These are phyloP conservation scores for Salix caprea DNA, from an alignment of 345 rosid species.

Conservation along the genomic window DNA sequence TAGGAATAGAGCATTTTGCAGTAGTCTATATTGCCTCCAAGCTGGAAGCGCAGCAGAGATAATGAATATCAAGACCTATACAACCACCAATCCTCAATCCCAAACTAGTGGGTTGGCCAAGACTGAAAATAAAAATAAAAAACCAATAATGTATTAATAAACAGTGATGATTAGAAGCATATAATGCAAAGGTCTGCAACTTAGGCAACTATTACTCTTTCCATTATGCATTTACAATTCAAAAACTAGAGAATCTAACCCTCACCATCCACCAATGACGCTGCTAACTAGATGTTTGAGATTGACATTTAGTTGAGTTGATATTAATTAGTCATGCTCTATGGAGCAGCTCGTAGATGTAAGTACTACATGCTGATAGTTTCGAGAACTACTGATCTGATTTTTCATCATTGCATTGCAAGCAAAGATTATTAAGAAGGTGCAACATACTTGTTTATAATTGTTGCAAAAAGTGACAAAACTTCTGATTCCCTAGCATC, in stretches of 20 bases:
- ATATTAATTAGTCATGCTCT: background rate
- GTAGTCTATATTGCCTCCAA: background rate
- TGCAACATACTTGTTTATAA: conserved; percentile 80
- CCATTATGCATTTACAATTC: background rate
- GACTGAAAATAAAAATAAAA: background rate
- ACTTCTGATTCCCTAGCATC: conserved; percentile 99
- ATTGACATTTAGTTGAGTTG: background rate
- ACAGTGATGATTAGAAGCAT: background rate
- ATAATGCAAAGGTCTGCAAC: background rate
- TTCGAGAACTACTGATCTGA: background rate
- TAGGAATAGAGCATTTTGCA: background rate
- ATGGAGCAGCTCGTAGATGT: background rate
- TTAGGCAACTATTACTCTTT: background rate
- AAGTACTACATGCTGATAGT: background rate
- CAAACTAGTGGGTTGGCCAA: background rate
- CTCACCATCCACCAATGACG: background rate
- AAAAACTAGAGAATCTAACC: background rate
- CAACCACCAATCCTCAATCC: background rate
- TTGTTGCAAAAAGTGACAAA: conserved; percentile 89
- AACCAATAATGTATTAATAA: background rate
- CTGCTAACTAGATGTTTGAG: background rate
- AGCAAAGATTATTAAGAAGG: background rate
- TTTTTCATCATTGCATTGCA: background rate
- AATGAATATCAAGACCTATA: background rate
- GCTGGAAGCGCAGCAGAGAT: background rate